Base-by-base conservation (phyloP, 257 asterid species). In the Euphrasia confusa region DNA sequence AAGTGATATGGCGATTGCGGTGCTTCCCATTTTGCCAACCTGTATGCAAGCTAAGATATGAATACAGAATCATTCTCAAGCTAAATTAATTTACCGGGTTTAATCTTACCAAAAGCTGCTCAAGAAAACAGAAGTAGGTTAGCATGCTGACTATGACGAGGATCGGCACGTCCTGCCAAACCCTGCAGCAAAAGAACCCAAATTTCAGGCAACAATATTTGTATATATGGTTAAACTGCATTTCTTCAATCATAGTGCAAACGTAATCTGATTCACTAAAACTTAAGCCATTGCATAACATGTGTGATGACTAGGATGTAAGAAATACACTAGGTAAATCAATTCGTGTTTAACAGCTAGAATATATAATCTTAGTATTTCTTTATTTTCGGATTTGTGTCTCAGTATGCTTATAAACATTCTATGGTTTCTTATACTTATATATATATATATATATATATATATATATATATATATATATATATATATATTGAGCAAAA, bases 111-210 rank as follows among this genome's bases (percentile, higher is more conserved):
- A 90, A 75, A 32, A 90, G 95, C 84, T 87, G 98, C 87, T 90
- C 98, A n/a, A 90, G 96, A 64, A 90, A 90, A 65, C 97, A 90
- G 65, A 90, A 87, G 82, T 90, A 87, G 57, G 95, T 90, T 21
- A 90, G 89, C 97, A 87, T 90, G 72, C 96, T 78, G 40, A 90
- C 88, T 45, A 90, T 87, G 60, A 88, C 95, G 63, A 87, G 96
- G 70, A 90, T 82, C 0, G 98, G 98, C 12, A 90, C 78, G 69
- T 90, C 98, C 67, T 90, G 89, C 95, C 95, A 90, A 73, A 87
- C 84, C 77, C 97, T 90, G 89, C 61, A 60, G 32, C 26, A 13
- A 7, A 58, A 52, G 10, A 17, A 50, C 10, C 50, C 15, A 44
- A 12, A 44, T 15, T 11, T 44, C n/a, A 45, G 52, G 52, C 15